Evolutionary conservation across 352 stramenopile genomes (phyloP).

Genomic region (Pythium rhizo-oryzae): DNA sequence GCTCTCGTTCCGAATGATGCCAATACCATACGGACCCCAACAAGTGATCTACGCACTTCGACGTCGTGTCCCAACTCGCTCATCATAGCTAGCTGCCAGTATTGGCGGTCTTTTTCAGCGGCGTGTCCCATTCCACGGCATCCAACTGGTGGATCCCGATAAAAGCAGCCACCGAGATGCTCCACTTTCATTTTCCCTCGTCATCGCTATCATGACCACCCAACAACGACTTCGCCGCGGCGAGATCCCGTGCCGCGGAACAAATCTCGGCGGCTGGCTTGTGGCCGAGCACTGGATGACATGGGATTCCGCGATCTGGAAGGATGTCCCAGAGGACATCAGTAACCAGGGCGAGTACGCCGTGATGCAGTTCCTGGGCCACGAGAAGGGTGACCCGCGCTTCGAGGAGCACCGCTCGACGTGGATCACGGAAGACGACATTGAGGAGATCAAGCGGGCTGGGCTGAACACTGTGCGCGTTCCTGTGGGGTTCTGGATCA

Average conservation of each 20-base stretch:
- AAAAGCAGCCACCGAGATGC: no score
- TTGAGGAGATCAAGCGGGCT: constrained; percentile 58
- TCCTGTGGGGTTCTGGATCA: constrained; percentile 82
- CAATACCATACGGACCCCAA: no score
- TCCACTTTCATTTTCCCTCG: neutral
- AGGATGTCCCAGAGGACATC: constrained; percentile 64
- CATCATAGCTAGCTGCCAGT: neutral
- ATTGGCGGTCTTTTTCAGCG: neutral
- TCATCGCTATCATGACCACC: constrained; percentile 8
- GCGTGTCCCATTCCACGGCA: no score
- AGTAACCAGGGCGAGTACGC: constrained; percentile 47
- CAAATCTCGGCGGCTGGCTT: constrained; percentile 89
- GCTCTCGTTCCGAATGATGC: no score
- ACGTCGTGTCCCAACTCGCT: neutral
- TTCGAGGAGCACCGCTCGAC: constrained; percentile 76
- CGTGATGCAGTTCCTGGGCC: constrained; percentile 55
- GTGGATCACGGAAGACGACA: constrained; percentile 80
- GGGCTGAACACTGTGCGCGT: constrained; percentile 83
- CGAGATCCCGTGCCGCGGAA: constrained; percentile 48
- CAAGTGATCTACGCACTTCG: no score
- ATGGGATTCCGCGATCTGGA: constrained; percentile 79
- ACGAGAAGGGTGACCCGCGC: constrained; percentile 49
- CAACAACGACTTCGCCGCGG: constrained; percentile 31
- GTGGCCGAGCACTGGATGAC: constrained; percentile 87
- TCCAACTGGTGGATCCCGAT: no score